Base-by-base conservation (phyloP, 345 rosid genomes). In the Trapa bicornis region DNA sequence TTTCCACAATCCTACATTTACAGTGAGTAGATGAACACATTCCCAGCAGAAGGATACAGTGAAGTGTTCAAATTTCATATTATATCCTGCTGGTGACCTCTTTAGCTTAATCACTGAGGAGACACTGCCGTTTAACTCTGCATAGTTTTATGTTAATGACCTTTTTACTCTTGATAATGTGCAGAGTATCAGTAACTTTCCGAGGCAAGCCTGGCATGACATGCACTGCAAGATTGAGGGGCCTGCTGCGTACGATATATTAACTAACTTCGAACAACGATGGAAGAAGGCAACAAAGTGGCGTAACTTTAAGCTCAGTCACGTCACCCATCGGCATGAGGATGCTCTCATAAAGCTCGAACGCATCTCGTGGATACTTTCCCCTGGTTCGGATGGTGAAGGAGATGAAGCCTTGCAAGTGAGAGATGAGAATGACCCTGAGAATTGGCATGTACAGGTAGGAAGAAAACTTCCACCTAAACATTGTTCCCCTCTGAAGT, bases 361-460 rank as follows among this genome's bases (percentile, higher is more conserved):
- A 2, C 81, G 84, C 11, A 73, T 84, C 69, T 82, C 88, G 36
- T 81, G 86, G 85, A 83, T 84, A 73, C 68, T 74, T 39, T 77
- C 78, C 74, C 95, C 95, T 42, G 72, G 80, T 50, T 22, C 75
- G 33, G 80, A 80, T 38, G 71, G 75, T 35, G 77, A 78, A 37
- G 83, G 87, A 2, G 83, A 82, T 65, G 45, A 67, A 72, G 13
- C 12, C 60, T 73, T 75, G 36, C 76, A 47, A 58, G 81, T 81
- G 6, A 54, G 67, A 37, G 68, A 76, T 9, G 91, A 88, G 74
- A 70, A 72, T 0, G 89, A 88, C 72, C 80, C 81, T 0, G 86
- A 88, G 70, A 82, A 74, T 73, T 88, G 95, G 91, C 91, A 86
- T 70, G 80, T 82, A 61, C 95, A 87, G 84, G 94, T 87, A 48